Evolutionary conservation across 257 asterid genomes (phyloP), one percentile per base, ranked within the genome.

Genomic region (Leonotis leonurus): DNA sequence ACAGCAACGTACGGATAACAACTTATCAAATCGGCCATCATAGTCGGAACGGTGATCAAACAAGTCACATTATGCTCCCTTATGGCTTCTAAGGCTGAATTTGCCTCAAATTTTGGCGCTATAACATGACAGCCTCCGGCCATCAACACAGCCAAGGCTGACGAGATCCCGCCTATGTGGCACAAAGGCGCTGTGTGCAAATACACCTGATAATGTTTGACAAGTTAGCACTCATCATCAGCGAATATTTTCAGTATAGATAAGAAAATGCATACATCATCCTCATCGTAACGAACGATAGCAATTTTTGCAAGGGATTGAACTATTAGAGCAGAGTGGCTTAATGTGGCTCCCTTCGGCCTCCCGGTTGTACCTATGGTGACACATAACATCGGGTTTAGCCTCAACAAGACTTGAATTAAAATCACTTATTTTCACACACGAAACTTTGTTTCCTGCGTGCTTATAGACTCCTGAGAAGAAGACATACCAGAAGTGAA

Each of bases 161-260:
- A 86, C 35, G 98, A 88, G 68, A 92, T 83, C 27, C 98, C 98
- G 22, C 98, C 98, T 46, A 92, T 84, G 73, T 92, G 98, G 77
- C 98, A 92, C 43, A 89, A 45, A 0, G 97, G 95, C 52, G 92
- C 87, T 4, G 95, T 86, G 73, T 92, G 97, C 60, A 92, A 75
- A 73, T 86, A 88, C 6, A 92, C 81, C 98, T 91, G 71, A 41
- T 65, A 55, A 17, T 65, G 18, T 32, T 44, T 18, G 22, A 12
- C 12, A 22, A 11, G 36, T 24, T 8, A 35, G 20, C 18, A 33
- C 12, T 35, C 33, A 45, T 5, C 30, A 17, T 32, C 37, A 32
- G 36, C 36, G 7, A 3, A 18, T 8, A 18, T 9, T 40, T 40
- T 40, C n/a, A n/a, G 2, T 20, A 2, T 10, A 2, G 0, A n/a